Evolutionary conservation across 768 basidiomycete genomes (phyloP), one percentile per base, ranked within the genome.

Genomic region (Mycena polygramma): DNA sequence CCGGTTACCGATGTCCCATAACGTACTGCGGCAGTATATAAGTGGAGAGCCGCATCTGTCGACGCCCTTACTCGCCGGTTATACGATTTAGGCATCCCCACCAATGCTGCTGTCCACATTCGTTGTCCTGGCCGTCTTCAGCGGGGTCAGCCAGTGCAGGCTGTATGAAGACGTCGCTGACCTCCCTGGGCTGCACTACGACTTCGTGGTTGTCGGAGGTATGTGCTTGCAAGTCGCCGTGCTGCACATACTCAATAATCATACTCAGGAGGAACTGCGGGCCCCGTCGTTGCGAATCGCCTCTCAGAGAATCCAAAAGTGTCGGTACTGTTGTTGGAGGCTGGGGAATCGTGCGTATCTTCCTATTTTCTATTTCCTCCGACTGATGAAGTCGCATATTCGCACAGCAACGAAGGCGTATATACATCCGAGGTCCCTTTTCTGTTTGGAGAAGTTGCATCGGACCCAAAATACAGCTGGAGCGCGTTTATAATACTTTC

Each of bases 331-430:
- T 57, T 67, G 7, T 20, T 67, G 13, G 66, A 67, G 26, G 66
- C 66, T 4, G 66, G 66, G 11, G 35, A 22, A 15, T 57, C 52
- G 55, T 55, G 14, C 30, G 48, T 22, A n/a, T 15, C 45, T 46
- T 7, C 45, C 7, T 20, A 11, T 2, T 19, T 2, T 46, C 2
- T 46, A 17, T 19, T 6, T 15, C 14, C 19, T 20, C 19, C 15
- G 19, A 17, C 45, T 15, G 3, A 46, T 15, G 2, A 1, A 11
- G 8, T 24, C 24, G 1, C n/a, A 14, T 4, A 11, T 24, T 45
- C 35, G 46, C 37, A 15, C 57, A 67, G 66, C n/a, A 67, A 58
- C 43, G 57, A 52, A 17, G 57, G 57, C 14, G 57, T 67, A n/a
- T 24, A n/a, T 9, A 14, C 24, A 30, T 67, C 66, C 26, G 36